Conservation (phyloP, 768 basidiomycete genomes). For the Dacryopinax spathularia region DNA sequence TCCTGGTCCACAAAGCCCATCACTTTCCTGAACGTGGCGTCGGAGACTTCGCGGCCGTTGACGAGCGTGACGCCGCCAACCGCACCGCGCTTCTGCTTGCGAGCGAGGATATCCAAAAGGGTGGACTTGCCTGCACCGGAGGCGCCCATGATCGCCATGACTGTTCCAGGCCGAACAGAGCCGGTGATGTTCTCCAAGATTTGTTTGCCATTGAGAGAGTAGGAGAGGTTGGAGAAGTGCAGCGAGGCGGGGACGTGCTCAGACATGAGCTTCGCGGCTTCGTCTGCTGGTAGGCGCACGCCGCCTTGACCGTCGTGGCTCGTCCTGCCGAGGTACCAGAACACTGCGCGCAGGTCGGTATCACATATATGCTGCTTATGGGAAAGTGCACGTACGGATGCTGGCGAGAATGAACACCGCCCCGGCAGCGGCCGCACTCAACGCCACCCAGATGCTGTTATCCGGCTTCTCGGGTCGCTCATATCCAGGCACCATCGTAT, state of each 20-base stretch:
- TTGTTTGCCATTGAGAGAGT: constrained; percentile 48
- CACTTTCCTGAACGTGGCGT: constrained; percentile 67
- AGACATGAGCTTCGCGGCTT: constrained; percentile 72
- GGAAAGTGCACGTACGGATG: constrained; percentile 36
- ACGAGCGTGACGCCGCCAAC: constrained; percentile 65
- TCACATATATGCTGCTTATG: neutral
- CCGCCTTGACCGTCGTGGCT: constrained; percentile 48
- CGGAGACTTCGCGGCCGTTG: constrained; percentile 66
- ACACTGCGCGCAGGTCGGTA: constrained; percentile 29
- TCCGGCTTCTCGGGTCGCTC: constrained; percentile 71
- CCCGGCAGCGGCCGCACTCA: constrained; percentile 69
- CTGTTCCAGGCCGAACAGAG: constrained; percentile 70
- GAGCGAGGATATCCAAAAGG: constrained; percentile 86
- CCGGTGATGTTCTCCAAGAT: constrained; percentile 78
- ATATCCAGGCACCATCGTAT: constrained; percentile 90
- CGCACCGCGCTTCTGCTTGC: constrained; percentile 69
- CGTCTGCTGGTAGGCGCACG: constrained; percentile 67
- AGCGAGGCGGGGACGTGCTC: constrained; percentile 89
- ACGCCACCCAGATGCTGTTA: constrained; percentile 64
- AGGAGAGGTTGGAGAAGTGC: constrained; percentile 78
- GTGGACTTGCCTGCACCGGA: constrained; percentile 96
- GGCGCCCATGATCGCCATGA: constrained; percentile 94
- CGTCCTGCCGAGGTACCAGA: constrained; percentile 84
- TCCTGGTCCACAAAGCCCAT: constrained; percentile 97
- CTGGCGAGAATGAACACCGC: constrained; percentile 51